These are phyloP conservation scores for Sicyos edulis DNA, from an alignment of 306 rosid genomes.

Conservation along the genomic window DNA sequence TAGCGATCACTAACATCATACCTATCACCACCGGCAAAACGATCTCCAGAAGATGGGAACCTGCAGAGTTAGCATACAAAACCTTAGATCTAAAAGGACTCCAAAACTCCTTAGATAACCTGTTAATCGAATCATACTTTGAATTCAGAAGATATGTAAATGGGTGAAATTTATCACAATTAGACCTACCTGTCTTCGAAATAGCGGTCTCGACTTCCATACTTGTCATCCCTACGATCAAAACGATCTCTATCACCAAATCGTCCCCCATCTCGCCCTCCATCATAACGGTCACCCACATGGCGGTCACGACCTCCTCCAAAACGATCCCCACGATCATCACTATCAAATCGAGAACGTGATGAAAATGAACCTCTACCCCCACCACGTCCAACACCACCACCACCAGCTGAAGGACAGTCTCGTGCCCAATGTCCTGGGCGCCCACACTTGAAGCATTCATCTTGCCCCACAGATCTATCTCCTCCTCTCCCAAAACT, in stretches of 20 bases:
- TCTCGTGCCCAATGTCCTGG: constrained; percentile 98
- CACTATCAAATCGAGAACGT: constrained; percentile 72
- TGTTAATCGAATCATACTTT: not conserved
- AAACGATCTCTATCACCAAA: constrained; percentile 73
- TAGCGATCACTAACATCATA: constrained; percentile 61
- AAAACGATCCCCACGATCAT: constrained; percentile 69
- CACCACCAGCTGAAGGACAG: constrained; percentile 65
- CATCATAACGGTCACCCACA: constrained; percentile 69
- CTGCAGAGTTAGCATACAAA: constrained; percentile 30
- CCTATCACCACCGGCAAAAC: constrained; percentile 61
- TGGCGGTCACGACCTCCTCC: constrained; percentile 67
- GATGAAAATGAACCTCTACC: constrained; percentile 68
- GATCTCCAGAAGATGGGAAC: constrained; percentile 62
- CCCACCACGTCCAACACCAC: constrained; percentile 56
- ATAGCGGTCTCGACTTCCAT: constrained; percentile 74
- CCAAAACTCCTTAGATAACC: too few relatives aligned
- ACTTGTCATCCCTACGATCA: constrained; percentile 75
- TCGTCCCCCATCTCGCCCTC: constrained; percentile 82
- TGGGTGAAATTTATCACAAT: not conserved
- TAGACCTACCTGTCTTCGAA: constrained; percentile 60
- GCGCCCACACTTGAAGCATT: constrained; percentile 92
- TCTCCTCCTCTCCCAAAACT: constrained; percentile 60
- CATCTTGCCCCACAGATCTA: constrained; percentile 74
- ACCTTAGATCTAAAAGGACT: not conserved
- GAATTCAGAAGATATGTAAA: not conserved